These are phyloP conservation scores for Albophoma yamanashiensis DNA, from an alignment of 2,329 filamentous ascomycete genomes.

Conservation along the genomic window DNA sequence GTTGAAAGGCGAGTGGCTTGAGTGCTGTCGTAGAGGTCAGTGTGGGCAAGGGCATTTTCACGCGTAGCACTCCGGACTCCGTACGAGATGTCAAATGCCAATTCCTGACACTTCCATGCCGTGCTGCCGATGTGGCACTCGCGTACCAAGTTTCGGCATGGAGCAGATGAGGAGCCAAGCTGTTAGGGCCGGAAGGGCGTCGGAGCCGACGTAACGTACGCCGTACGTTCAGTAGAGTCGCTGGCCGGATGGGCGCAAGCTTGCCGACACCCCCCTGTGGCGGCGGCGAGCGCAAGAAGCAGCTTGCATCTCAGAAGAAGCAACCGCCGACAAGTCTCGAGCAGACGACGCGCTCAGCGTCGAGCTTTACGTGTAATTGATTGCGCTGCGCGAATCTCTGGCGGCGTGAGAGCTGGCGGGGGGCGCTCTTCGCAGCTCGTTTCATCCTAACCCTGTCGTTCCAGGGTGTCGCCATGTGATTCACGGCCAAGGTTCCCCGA, in stretches of 20 bases:
- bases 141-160: neutral
- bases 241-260: neutral
- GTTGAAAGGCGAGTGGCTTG: neutral
- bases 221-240: too few relatives aligned
- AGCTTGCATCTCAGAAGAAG: neutral
- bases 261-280: neutral
- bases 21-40: neutral
- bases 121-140: neutral
- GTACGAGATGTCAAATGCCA: neutral
- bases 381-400: neutral
- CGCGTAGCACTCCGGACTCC: too few relatives aligned
- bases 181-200: neutral
- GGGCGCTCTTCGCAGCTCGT: neutral
- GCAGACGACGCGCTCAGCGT: neutral
- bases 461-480: neutral
- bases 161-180: neutral
- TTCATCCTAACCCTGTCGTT: neutral
- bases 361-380: neutral
- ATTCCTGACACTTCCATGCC: neutral
- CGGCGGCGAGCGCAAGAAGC: neutral
- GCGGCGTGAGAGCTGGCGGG: neutral
- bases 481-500: neutral
- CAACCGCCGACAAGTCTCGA: neutral
- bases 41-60: neutral
- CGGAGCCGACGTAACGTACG: neutral